Evolutionary conservation across 345 rosid species (phyloP), one percentile per base, ranked within the genome.

Genomic region (Salix viminalis): DNA sequence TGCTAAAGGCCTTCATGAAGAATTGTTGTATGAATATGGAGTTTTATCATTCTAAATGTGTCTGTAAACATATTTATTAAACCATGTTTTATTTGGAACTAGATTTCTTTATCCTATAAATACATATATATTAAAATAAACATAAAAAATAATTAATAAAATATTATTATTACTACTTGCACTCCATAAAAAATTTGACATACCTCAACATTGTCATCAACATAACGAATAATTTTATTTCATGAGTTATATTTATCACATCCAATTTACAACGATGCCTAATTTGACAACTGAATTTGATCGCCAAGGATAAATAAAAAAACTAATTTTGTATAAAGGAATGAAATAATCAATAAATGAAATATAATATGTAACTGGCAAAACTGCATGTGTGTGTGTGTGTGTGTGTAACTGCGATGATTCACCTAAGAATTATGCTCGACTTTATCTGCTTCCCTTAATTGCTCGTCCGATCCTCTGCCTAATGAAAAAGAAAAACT

Each of bases 321-420:
- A 36, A 37, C 30, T 12, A 52, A 66, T 42, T 58, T 34, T 67
- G 8, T 54, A 58, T 73, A 11, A 44, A 10, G 36, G 26, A 32
- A 42, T 66, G 41, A 72, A 82, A 75, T 67, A 79, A 85, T 56
- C 73, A 85, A 85, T 77, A 75, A 84, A 85, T 78, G 48, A 69
- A 80, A 65, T 64, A 15, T 62, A 61, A 65, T 16, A 39, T 28
- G 68, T 32, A 30, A 28, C 21, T 11, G 24, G 19, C 69, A 32
- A 42, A 71, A 18, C 71, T 42, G 46, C 24, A n/a, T 12, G 65
- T 73, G 70, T 69, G 36, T 32, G 4, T 69, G 36, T 32, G 4
- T 69, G 71, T 81, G 37, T 69, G 71, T 81, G 50, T 39, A 26
- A 54, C 76, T 81, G 69, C 71, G 30, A 85, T 75, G 73, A 80